Evolutionary conservation across 1,284 basidiomycete genomes (phyloP), one percentile per base, ranked within the genome.

Genomic region (Marasmius tenuissimus): DNA sequence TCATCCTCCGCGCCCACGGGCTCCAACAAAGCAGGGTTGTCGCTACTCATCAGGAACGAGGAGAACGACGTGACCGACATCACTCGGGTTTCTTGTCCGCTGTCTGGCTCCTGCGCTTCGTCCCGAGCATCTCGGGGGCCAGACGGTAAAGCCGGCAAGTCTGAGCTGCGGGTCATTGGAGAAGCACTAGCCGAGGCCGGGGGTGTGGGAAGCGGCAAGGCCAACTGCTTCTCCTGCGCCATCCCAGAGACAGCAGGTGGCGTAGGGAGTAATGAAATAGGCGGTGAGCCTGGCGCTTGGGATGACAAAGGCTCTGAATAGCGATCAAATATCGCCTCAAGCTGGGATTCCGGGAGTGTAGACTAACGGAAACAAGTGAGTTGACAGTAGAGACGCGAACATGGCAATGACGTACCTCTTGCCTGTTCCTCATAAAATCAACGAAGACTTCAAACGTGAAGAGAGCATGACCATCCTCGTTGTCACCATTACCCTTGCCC

Each of bases 361-460:
- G 84, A 86, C 89, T 91, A 60, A 51, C 59, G 40, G 37, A n/a
- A 58, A 7, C 59, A 70, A 40, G 33, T 68, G 61, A 16, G 38
- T 42, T 47, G 39, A 39, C 33, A 22, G 49, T 33, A 35, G 4
- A 18, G 34, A n/a, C 47, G 38, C 38, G 50, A n/a, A 54, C 22
- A 57, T 16, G 11, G 11, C 40, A 45, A 55, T 16, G 39, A 65
- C 65, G 27, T 63, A 89, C 90, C 75, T 85, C 83, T 74, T 96
- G 94, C 12, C 76, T 77, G 1, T 85, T 76, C 11, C 75, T 77
- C 81, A 96, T 86, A 68, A 96, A 94, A 33, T 69, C 70, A 59
- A 83, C 79, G 67, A 95, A 94, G 0, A 80, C 78, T 0, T 66
- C 59, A 61, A 85, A 85, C 62, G 84, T 79, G 60, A 94, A 80